phyloP scores from a whole-genome alignment of 2,329 filamentous ascomycete genomes.

The Trichophaea hybrida region DNA sequence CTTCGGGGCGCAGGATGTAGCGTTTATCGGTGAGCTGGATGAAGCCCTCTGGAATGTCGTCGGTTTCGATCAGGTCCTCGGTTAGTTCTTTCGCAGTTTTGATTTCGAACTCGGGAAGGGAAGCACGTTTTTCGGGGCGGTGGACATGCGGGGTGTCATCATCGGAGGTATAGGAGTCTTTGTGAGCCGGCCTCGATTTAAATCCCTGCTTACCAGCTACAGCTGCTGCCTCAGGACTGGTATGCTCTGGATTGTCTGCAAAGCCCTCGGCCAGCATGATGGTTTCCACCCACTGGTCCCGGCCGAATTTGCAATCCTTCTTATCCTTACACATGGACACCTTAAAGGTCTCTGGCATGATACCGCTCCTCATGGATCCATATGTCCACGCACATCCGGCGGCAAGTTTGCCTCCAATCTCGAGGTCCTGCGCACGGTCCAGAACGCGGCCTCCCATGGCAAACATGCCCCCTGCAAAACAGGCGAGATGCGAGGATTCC shows the following conservation, averaged over 20 bases:
- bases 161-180: neutral
- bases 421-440: constrained; percentile 44
- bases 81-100: neutral
- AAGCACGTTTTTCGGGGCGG: neutral
- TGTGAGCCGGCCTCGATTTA: neutral
- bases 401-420: constrained; percentile 47
- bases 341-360: constrained; percentile 49
- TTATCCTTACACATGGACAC: constrained; percentile 38
- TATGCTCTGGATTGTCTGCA: neutral
- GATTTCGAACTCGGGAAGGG: too few relatives aligned
- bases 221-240: neutral
- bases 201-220: neutral
- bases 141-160: neutral
- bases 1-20: constrained; percentile 60
- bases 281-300: neutral
- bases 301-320: constrained; percentile 4
- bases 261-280: neutral
- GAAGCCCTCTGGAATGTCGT: neutral
- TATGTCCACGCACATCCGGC: constrained; percentile 60
- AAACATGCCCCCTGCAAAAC: constrained; percentile 58
- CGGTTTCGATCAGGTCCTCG: neutral
- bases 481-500: constrained; percentile 33
- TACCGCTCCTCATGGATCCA: constrained; percentile 42
- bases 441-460: constrained; percentile 51
- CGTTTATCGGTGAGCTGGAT: constrained; percentile 22